Percentiles rank a stretch among this genome's conserved stretches.
phyloP scores from a whole-genome alignment of 2,329 filamentous ascomycete genomes.

The Epichloe sp. region DNA sequence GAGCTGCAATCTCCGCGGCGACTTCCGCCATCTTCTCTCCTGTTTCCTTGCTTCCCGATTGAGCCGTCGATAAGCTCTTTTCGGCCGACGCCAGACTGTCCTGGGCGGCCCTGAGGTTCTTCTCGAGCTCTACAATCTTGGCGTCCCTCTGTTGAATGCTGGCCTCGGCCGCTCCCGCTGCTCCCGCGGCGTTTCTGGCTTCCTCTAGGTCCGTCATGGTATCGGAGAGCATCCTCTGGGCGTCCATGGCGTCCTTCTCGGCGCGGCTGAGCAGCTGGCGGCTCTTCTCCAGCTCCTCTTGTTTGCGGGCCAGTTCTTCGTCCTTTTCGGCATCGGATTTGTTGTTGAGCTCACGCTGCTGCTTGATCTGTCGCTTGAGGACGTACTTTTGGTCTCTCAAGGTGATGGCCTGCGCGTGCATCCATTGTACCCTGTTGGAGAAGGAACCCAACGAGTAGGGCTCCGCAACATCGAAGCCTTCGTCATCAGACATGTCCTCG shows the following conservation, averaged over 20 bases:
- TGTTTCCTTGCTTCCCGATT: slow-evolving; percentile 27
- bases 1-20: slow-evolving; percentile 14
- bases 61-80: slow-evolving; percentile 15
- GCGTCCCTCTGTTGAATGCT: slow-evolving; percentile 23
- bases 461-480: slow-evolving; percentile 43
- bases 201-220: slow-evolving; percentile 35
- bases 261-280: slow-evolving; percentile 22
- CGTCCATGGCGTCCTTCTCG: slow-evolving; percentile 24
- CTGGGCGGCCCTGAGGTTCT: slow-evolving; percentile 6
- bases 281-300: slow-evolving; percentile 39
- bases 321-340: slow-evolving; percentile 67
- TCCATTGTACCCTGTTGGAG: slow-evolving; percentile 61
- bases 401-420: slow-evolving; percentile 63
- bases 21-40: slow-evolving; percentile 16
- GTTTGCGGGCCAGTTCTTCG: slow-evolving; percentile 45
- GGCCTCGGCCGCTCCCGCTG: slow-evolving; percentile 12
- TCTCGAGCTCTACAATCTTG: slow-evolving; percentile 27
- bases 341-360: slow-evolving; percentile 84
- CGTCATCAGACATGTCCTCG: slow-evolving; percentile 49
- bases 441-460: slow-evolving; percentile 65
- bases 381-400: slow-evolving; percentile 82
- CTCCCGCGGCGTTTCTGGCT: slow-evolving; percentile 13
- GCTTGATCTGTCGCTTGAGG: slow-evolving; percentile 82
- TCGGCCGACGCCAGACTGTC: slow-evolving; percentile 19
- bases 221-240: slow-evolving; percentile 36